Evolutionary conservation across 1,284 basidiomycete genomes (phyloP).

Genomic region (Ceratobasidium sp.): DNA sequence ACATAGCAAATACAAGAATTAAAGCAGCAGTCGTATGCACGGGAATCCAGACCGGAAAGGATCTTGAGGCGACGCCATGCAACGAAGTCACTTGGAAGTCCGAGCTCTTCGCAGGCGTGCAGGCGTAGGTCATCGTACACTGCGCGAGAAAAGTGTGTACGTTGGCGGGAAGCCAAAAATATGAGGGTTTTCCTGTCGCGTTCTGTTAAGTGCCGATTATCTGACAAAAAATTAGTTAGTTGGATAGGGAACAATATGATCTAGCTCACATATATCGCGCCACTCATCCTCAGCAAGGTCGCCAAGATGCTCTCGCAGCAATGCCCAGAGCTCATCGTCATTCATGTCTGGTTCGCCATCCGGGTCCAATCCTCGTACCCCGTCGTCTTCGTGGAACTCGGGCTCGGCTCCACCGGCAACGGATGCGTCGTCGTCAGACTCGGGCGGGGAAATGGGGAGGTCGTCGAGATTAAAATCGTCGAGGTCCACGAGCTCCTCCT

Average conservation of each 20-base stretch:
- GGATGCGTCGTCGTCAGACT: neutral
- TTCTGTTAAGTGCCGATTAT: neutral
- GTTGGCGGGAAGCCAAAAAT: slow-evolving; percentile 9
- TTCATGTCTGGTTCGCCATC: slow-evolving; percentile 8
- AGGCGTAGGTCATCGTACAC: slow-evolving; percentile 17
- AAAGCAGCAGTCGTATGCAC: slow-evolving; percentile 31
- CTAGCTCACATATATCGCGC: neutral
- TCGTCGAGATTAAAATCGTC: neutral
- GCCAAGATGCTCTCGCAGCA: slow-evolving; percentile 4
- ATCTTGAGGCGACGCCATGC: slow-evolving; percentile 25
- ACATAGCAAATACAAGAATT: slow-evolving; percentile 30
- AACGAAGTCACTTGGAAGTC: slow-evolving; percentile 32
- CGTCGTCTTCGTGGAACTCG: neutral
- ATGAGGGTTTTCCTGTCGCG: neutral
- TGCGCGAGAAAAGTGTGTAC: slow-evolving; percentile 22
- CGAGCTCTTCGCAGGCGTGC: slow-evolving; percentile 4
- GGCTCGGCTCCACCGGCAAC: neutral
- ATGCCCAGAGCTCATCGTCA: neutral
- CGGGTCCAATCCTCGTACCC: neutral
- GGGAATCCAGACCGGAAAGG: slow-evolving; percentile 13
- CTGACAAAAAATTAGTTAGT: neutral
- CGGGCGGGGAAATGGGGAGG: neutral
- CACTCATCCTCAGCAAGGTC: slow-evolving; percentile 20
- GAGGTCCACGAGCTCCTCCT: slow-evolving; percentile 1
- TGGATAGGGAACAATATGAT: neutral